These are phyloP conservation scores for Penicillium sp. DNA, from an alignment of 2,329 filamentous ascomycete species.

Conservation along the genomic window DNA sequence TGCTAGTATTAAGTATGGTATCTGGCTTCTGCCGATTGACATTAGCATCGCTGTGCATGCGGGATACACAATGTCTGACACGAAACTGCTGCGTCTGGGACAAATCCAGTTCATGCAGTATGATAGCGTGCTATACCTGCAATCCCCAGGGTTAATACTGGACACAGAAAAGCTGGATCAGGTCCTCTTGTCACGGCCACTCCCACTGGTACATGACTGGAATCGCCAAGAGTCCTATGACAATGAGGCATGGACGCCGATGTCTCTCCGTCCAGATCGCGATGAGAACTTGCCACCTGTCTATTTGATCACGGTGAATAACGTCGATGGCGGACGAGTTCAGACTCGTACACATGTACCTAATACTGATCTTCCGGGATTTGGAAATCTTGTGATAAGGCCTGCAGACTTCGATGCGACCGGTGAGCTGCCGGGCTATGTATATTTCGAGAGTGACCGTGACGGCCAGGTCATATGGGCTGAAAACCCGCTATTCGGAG, in stretches of 20 bases:
- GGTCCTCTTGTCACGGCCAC: conserved; percentile 40
- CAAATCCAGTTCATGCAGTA: conserved; percentile 49
- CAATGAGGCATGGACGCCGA: conserved; percentile 44
- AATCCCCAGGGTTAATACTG: conserved; percentile 46
- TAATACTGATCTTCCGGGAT: conserved; percentile 38
- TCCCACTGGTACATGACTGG: conserved; percentile 40
- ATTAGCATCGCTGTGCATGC: conserved; percentile 39
- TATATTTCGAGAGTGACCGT: conserved; percentile 45
- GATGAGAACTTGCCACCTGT: conserved; percentile 39
- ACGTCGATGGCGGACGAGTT: conserved; percentile 37
- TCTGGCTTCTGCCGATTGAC: conserved; percentile 48
- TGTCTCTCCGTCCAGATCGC: conserved; percentile 40
- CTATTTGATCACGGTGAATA: conserved; percentile 46
- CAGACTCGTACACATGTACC: conserved; percentile 45
- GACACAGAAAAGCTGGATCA: conserved; percentile 45
- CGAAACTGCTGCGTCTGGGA: conserved; percentile 42
- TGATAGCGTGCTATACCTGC: conserved; percentile 49
- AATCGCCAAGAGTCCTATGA: conserved; percentile 41
- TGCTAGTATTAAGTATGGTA: conserved; percentile 45
- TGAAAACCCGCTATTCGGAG: conserved; percentile 40
- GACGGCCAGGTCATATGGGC: conserved; percentile 39
- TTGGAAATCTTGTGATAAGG: conserved; percentile 37
- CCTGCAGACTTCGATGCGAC: conserved; percentile 28
- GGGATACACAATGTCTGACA: conserved; percentile 40
- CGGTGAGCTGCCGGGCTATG: conserved; percentile 41